Evolutionary conservation across 306 rosid genomes (phyloP).

Genomic region (Vigna trinervia): DNA sequence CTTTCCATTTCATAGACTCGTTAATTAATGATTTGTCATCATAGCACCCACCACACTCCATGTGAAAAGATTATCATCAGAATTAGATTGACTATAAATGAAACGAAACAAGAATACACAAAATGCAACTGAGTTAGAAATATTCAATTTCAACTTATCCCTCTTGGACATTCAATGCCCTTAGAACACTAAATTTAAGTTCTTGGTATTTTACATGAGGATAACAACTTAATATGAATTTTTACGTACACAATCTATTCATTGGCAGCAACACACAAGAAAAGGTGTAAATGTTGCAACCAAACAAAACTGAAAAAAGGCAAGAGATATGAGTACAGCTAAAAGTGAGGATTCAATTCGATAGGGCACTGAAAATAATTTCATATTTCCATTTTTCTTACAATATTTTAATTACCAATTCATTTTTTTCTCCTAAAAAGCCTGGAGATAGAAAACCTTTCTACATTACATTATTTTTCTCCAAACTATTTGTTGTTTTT

Average conservation of each 20-base stretch:
- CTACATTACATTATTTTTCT: conserved; percentile 21
- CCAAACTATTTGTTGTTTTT: neutral
- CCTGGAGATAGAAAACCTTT: conserved; percentile 3
- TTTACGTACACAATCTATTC: conserved; percentile 1
- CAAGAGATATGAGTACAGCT: neutral
- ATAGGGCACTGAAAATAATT: conserved; percentile 4
- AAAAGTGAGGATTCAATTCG: neutral
- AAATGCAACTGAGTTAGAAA: neutral
- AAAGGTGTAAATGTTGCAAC: neutral
- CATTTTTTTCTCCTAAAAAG: neutral
- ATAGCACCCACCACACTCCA: conserved; percentile 25
- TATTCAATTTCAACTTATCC: conserved; percentile 3
- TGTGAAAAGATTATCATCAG: conserved; percentile 13
- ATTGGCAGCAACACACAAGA: neutral
- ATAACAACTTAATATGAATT: neutral
- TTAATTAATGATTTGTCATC: conserved; percentile 1
- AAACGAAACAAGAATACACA: conserved; percentile 16
- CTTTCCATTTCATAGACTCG: neutral
- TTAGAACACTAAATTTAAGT: neutral
- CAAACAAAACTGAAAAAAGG: neutral
- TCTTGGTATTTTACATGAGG: conserved; percentile 1
- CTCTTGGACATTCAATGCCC: conserved; percentile 8
- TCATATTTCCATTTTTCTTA: neutral
- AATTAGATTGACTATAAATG: conserved; percentile 3
- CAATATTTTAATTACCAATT: neutral